Conservation (phyloP, 2,329 filamentous ascomycete species). For the Venturiaceae sp. region DNA sequence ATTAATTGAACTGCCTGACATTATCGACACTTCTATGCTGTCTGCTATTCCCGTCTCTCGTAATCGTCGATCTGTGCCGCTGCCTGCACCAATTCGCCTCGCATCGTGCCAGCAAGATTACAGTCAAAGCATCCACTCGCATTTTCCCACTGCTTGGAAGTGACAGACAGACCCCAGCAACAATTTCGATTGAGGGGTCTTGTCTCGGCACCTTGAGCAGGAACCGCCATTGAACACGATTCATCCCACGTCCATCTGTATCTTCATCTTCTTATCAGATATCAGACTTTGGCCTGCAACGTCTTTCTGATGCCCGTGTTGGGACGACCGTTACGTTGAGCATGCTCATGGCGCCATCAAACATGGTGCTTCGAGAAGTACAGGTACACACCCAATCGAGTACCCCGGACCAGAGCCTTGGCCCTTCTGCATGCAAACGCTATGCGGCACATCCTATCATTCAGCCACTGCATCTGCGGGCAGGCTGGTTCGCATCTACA, state of each 20-base stretch:
- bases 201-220: background rate
- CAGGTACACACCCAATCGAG: background rate
- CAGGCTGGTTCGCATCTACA: background rate
- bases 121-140: background rate
- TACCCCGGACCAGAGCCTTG: background rate
- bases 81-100: too few relatives aligned
- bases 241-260: background rate
- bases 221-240: background rate
- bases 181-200: background rate
- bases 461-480: background rate
- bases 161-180: background rate
- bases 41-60: too few relatives aligned
- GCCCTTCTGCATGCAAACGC: background rate
- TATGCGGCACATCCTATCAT: background rate
- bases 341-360: background rate
- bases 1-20: too few relatives aligned
- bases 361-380: background rate
- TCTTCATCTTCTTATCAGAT: background rate
- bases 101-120: too few relatives aligned
- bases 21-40: too few relatives aligned
- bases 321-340: background rate
- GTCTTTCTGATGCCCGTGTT: background rate
- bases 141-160: background rate
- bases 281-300: background rate
- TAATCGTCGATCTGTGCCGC: too few relatives aligned